Evolutionary conservation across 139 green algal genomes (phyloP), one percentile per base, ranked within the genome.

Genomic region (Eudorina sp.): DNA sequence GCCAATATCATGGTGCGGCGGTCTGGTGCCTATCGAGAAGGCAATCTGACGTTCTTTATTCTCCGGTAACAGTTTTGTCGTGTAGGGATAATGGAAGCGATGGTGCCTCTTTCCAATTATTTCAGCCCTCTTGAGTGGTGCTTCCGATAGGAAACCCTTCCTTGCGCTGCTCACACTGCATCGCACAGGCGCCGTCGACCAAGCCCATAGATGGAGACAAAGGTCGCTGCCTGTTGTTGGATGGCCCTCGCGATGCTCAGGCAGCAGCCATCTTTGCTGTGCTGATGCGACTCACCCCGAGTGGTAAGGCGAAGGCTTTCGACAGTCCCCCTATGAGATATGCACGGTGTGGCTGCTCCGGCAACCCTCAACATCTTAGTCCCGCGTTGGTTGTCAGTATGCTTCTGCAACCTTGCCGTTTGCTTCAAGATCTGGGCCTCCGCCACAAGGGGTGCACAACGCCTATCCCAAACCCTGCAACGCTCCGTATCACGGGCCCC

Each of bases 1-100:
- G 77, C 77, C 21, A 73, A 72, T 38, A 84, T 84, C 40, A 84
- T 84, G 77, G 77, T 84, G 77, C 34, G 77, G 9, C 11, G 14
- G 14, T 29, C 36, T 7, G 31, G 46, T 72, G 62, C 62, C 27
- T 72, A 21, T 72, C 27, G 27, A 34, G 62, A 3, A 29, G 38
- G 27, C 62, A 31, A 72, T 72, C 62, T 6, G 21, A 36, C 23
- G 27, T 31, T 72, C 38, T 38, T 34, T n/a, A n/a, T n/a, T n/a
- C n/a, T n/a, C n/a, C n/a, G n/a, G n/a, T n/a, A n/a, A n/a, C n/a
- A n/a, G n/a, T n/a, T n/a, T n/a, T n/a, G n/a, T n/a, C n/a, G n/a
- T n/a, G n/a, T n/a, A n/a, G n/a, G n/a, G n/a, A n/a, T n/a, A n/a
- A n/a, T n/a, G n/a, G n/a, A n/a, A n/a, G 58, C 58, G 58, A 69